Evolutionary conservation across 164 flowering plant species (phyloP).

Genomic region (Kingdonia uniflora): DNA sequence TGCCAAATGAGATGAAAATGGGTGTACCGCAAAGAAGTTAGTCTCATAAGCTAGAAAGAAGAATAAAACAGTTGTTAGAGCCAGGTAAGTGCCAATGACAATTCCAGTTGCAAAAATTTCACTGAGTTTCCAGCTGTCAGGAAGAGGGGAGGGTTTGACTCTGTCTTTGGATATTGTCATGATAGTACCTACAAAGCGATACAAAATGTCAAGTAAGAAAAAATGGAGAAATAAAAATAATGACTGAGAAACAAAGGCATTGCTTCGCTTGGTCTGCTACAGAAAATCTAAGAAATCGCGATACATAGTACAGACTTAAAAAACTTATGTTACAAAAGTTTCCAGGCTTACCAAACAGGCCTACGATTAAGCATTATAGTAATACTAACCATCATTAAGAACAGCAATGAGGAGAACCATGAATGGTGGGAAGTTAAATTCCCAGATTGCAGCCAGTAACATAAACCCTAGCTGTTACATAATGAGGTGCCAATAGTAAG

Average conservation of each 20-base stretch:
- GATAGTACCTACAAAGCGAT: constrained; percentile 19
- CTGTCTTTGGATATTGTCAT: constrained; percentile 38
- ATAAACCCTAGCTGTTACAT: constrained; percentile 73
- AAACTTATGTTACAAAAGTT: too few relatives aligned
- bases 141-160: constrained; percentile 33
- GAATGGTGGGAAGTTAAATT: constrained; percentile 85
- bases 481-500: background rate
- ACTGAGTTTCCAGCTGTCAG: constrained; percentile 32
- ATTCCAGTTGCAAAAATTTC: constrained; percentile 36
- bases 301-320: too few relatives aligned
- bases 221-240: too few relatives aligned
- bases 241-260: too few relatives aligned
- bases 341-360: too few relatives aligned
- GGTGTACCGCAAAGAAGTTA: constrained; percentile 22
- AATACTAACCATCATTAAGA: constrained; percentile 68
- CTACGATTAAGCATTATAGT: too few relatives aligned
- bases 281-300: too few relatives aligned
- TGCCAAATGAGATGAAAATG: too few relatives aligned
- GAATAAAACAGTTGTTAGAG: constrained; percentile 28
- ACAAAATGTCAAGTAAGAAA: too few relatives aligned
- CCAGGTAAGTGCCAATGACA: constrained; percentile 29
- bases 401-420: constrained; percentile 93
- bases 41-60: constrained; percentile 23
- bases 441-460: constrained; percentile 81
- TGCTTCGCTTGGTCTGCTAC: too few relatives aligned